Conservation (phyloP, 345 rosid genomes). For the Eucalyptus erythrocorys region DNA sequence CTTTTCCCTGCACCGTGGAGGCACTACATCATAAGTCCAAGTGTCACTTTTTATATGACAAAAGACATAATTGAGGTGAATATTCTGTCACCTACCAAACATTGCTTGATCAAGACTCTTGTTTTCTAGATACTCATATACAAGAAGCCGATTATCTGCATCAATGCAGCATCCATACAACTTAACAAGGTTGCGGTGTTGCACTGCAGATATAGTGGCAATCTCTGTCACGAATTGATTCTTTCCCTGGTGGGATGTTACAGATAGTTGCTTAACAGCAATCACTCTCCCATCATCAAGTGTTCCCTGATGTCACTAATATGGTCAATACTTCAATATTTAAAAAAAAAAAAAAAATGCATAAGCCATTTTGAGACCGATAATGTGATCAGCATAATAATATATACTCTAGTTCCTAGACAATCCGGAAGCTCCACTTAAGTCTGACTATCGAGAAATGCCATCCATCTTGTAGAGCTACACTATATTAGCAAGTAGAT, state of each 20-base stretch:
- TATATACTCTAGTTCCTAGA: background rate
- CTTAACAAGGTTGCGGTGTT: slow-evolving; percentile 67
- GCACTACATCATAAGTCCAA: background rate
- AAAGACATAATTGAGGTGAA: background rate
- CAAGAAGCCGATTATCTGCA: slow-evolving; percentile 43
- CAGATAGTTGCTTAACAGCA: slow-evolving; percentile 65
- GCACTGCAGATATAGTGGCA: slow-evolving; percentile 51
- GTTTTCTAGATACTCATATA: slow-evolving; percentile 65
- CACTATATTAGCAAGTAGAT: background rate
- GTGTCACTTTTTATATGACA: too few relatives aligned
- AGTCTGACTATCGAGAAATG: background rate
- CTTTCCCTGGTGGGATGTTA: slow-evolving; percentile 57
- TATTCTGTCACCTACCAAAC: slow-evolving; percentile 16
- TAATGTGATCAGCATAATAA: background rate
- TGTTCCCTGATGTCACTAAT: slow-evolving; percentile 10
- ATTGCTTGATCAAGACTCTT: slow-evolving; percentile 70
- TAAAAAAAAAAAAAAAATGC: too few relatives aligned
- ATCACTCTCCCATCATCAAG: slow-evolving; percentile 50
- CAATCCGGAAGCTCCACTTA: background rate
- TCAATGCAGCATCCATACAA: slow-evolving; percentile 60
- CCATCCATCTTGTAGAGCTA: background rate
- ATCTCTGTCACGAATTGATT: slow-evolving; percentile 63
- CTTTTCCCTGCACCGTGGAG: slow-evolving; percentile 16
- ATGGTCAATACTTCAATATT: background rate
- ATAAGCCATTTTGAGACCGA: background rate